Evolutionary conservation across 768 basidiomycete species (phyloP).

Genomic region (Tylopilus intermedius): DNA sequence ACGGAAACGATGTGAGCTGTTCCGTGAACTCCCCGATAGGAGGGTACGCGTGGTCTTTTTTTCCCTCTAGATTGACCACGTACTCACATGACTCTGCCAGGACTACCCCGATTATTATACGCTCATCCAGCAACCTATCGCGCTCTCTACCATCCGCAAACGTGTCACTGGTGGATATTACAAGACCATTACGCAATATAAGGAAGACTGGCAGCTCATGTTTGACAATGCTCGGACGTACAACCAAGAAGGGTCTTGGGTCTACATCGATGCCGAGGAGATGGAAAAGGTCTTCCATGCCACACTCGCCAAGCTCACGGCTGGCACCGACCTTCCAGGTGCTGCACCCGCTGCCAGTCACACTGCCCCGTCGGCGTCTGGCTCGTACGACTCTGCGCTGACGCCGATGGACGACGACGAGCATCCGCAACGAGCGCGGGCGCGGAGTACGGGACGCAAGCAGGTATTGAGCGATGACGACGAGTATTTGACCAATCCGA

Average conservation of each 20-base stretch:
- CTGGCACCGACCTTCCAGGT: constrained; percentile 71
- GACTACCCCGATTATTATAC: constrained; percentile 92
- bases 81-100: constrained; percentile 35
- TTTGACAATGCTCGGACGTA: constrained; percentile 91
- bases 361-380: constrained; percentile 34
- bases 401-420: constrained; percentile 84
- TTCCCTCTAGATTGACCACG: not conserved
- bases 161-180: constrained; percentile 61
- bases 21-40: constrained; percentile 80
- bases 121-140: constrained; percentile 83
- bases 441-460: constrained; percentile 59
- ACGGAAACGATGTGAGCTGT: constrained; percentile 80
- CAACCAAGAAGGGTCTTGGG: constrained; percentile 94
- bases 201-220: constrained; percentile 84
- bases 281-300: constrained; percentile 87
- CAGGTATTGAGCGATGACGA: constrained; percentile 69
- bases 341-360: constrained; percentile 41
- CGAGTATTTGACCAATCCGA: constrained; percentile 61
- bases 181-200: constrained; percentile 68
- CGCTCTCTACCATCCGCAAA: constrained; percentile 81
- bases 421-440: constrained; percentile 50
- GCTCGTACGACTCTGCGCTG: constrained; percentile 59
- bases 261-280: constrained; percentile 89
- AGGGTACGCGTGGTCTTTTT: constrained; percentile 41
- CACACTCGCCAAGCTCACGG: constrained; percentile 58